Conservation (phyloP, 805 yeast genomes). For the Candida hungchunana region DNA sequence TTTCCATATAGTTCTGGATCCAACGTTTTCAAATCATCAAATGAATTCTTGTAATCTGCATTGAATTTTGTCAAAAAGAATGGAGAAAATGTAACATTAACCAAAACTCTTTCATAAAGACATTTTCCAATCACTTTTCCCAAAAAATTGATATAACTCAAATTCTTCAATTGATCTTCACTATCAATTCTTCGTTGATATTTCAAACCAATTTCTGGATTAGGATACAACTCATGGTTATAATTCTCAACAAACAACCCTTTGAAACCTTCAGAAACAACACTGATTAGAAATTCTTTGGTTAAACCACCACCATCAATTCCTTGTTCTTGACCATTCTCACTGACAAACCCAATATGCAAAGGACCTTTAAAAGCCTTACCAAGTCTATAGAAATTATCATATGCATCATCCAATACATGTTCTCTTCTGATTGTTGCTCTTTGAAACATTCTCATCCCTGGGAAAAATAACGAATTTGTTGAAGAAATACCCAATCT, state of each 20-base stretch:
- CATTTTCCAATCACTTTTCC: constrained; percentile 90
- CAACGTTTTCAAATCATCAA: constrained; percentile 72
- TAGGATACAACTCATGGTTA: constrained; percentile 70
- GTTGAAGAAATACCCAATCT: constrained; percentile 16
- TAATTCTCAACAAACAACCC: constrained; percentile 40
- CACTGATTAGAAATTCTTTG: constrained; percentile 78
- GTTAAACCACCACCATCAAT: constrained; percentile 97
- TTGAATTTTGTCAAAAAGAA: constrained; percentile 63
- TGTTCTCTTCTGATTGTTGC: constrained; percentile 67
- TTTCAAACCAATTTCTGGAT: constrained; percentile 45
- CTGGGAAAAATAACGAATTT: neutral
- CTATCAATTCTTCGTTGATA: constrained; percentile 31
- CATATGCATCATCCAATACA: constrained; percentile 71
- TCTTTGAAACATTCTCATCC: constrained; percentile 11
- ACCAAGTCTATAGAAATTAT: constrained; percentile 51
- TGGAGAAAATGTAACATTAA: constrained; percentile 82
- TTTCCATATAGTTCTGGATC: constrained; percentile 66
- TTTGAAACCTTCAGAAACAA: constrained; percentile 63
- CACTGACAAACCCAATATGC: constrained; percentile 63
- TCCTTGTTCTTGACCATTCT: constrained; percentile 81
- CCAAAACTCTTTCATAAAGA: constrained; percentile 72
- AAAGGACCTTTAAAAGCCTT: constrained; percentile 53
- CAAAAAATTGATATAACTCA: constrained; percentile 49
- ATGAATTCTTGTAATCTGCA: constrained; percentile 48
- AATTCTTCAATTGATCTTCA: constrained; percentile 24